Evolutionary conservation across 2,329 filamentous ascomycete species (phyloP).

Genomic region (Aureobasidium subglaciale): DNA sequence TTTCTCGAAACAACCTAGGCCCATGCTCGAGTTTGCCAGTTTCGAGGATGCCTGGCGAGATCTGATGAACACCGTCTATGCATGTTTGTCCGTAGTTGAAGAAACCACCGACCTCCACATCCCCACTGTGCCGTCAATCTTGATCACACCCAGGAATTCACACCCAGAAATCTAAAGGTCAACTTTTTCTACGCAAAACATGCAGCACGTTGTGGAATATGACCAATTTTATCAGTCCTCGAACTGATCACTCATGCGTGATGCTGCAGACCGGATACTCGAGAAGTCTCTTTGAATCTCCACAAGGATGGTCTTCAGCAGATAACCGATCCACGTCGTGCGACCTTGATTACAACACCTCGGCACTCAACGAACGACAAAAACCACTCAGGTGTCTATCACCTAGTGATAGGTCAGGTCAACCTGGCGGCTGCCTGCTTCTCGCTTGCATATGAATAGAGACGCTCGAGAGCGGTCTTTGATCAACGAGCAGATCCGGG

Average conservation of each 20-base stretch:
- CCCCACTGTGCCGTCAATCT: not conserved
- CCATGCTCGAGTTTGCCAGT: not conserved
- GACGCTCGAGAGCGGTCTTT: not conserved
- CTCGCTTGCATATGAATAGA: not conserved
- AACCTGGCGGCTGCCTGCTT: not conserved
- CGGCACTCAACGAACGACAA: not conserved
- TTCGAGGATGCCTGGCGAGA: not conserved
- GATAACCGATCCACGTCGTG: not conserved
- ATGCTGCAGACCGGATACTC: too few species aligned
- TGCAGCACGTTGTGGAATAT: constrained; percentile 7
- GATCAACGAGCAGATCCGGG: not conserved
- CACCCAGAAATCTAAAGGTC: not conserved
- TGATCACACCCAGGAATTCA: too few species aligned
- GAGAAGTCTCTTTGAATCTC: too few species aligned
- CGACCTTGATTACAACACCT: not conserved
- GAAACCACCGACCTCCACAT: not conserved
- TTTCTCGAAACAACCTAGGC: constrained; percentile 3
- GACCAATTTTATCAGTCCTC: not conserved
- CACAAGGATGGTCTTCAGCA: not conserved
- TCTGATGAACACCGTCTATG: not conserved
- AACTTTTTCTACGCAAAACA: not conserved
- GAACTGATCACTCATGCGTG: not conserved
- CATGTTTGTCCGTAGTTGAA: constrained; percentile 3
- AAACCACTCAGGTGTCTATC: not conserved
- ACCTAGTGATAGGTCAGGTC: not conserved